These are phyloP conservation scores for Colletotrichum horii DNA, from an alignment of 2,329 filamentous ascomycete genomes.

Conservation along the genomic window DNA sequence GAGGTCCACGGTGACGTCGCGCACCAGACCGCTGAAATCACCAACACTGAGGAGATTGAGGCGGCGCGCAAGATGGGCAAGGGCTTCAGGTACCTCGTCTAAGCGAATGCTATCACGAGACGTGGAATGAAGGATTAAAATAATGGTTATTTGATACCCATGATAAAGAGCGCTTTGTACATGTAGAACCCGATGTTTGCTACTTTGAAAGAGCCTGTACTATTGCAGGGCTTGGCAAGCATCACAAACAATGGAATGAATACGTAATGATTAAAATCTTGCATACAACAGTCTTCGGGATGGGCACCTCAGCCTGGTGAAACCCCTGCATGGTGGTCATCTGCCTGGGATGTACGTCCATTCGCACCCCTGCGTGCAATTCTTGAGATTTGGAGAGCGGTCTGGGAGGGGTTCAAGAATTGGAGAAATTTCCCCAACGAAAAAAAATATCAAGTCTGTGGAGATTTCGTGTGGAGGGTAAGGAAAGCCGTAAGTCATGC, in stretches of 20 bases:
- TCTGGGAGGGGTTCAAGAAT: neutral
- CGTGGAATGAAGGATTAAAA: neutral
- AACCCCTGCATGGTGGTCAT: neutral
- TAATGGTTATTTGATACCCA: slow-evolving; percentile 11
- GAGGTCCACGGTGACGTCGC: slow-evolving; percentile 42
- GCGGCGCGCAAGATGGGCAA: slow-evolving; percentile 50
- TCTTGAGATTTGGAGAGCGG: neutral
- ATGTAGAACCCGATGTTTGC: neutral
- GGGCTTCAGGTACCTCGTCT: slow-evolving; percentile 53
- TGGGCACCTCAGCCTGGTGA: neutral
- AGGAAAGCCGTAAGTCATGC: neutral
- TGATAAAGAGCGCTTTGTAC: neutral
- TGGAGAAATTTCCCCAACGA: neutral
- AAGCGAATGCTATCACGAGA: slow-evolving; percentile 3
- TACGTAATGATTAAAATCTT: neutral
- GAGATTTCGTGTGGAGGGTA: neutral
- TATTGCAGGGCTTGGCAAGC: neutral
- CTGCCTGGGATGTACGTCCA: neutral
- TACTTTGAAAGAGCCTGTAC: neutral
- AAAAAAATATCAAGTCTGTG: neutral
- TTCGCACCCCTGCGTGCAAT: neutral
- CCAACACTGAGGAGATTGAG: slow-evolving; percentile 45
- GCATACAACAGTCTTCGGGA: neutral
- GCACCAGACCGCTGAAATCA: slow-evolving; percentile 42
- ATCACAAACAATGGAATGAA: neutral